Evolutionary conservation across 2,329 filamentous ascomycete species (phyloP).

Genomic region (Myrmaecium sp.): DNA sequence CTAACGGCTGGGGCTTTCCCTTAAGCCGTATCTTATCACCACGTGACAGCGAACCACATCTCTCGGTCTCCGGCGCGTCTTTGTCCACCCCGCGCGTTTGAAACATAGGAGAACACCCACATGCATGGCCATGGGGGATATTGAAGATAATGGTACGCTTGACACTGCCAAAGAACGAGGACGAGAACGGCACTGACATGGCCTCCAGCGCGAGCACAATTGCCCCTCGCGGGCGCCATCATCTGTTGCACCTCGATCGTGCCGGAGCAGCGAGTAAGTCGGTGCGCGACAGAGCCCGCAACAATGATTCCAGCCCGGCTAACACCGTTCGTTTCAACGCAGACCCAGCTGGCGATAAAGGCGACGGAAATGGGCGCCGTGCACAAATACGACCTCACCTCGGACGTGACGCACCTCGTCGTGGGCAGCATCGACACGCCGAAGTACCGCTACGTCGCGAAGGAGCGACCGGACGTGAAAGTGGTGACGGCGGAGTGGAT

Average conservation of each 20-base stretch:
- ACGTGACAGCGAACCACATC: no score
- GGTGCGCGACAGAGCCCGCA: slow-evolving; percentile 7
- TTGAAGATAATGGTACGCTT: slow-evolving; percentile 13
- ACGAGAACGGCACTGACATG: no score
- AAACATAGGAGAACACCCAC: slow-evolving; percentile 3
- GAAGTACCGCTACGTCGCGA: slow-evolving; percentile 92
- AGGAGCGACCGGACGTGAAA: slow-evolving; percentile 69
- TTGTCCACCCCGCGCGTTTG: no score
- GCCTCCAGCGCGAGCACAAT: slow-evolving; percentile 13
- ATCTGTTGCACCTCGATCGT: slow-evolving; percentile 79
- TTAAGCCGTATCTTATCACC: no score
- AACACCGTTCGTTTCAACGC: slow-evolving; percentile 1
- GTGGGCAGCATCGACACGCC: slow-evolving; percentile 77
- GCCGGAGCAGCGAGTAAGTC: slow-evolving; percentile 55
- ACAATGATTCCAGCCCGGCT: slow-evolving; percentile 6
- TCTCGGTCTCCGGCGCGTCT: no score
- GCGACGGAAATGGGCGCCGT: slow-evolving; percentile 69
- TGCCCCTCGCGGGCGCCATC: slow-evolving; percentile 42
- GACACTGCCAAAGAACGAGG: no score
- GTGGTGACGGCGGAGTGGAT: slow-evolving; percentile 75
- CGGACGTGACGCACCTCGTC: slow-evolving; percentile 85
- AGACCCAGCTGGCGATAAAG: slow-evolving; percentile 42
- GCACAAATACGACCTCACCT: slow-evolving; percentile 85
- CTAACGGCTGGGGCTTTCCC: no score
- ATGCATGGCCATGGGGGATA: slow-evolving; percentile 12